These are phyloP conservation scores for Conoideocrella luteorostrata DNA, from an alignment of 2,329 filamentous ascomycete genomes.

Conservation along the genomic window DNA sequence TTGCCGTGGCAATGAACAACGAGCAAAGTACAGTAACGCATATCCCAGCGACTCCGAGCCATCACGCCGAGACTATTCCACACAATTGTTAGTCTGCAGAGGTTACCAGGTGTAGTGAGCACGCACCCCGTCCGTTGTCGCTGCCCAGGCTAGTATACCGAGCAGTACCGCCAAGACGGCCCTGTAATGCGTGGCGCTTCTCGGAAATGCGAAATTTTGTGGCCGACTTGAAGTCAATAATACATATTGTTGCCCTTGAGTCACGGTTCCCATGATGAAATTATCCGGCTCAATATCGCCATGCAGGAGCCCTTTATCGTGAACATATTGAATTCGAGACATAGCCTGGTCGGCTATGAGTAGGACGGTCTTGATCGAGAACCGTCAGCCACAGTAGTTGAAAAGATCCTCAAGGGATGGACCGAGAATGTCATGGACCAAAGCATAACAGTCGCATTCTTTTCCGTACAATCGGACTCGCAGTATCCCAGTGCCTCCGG, in stretches of 20 bases:
- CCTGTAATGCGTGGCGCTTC: too few species aligned
- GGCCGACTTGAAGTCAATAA: conserved; percentile 96
- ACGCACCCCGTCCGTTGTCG: too few species aligned
- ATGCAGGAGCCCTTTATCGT: conserved; percentile 99
- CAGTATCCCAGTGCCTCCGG: conserved; percentile 93
- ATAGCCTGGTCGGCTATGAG: conserved; percentile 96
- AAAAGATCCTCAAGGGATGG: conserved; percentile 95
- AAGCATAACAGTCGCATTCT: conserved; percentile 99
- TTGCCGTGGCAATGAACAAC: too few species aligned
- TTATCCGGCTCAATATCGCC: conserved; percentile 99
- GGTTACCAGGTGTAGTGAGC: too few species aligned
- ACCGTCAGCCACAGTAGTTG: conserved; percentile 99
- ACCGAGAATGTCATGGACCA: conserved; percentile 94
- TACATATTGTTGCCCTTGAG: conserved; percentile 98
- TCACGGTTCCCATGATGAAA: conserved; percentile 97
- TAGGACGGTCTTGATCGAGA: conserved; percentile 95
- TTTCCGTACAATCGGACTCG: conserved; percentile 99
- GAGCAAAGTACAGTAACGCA: too few species aligned
- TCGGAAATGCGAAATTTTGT: conserved; percentile 28
- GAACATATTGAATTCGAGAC: conserved; percentile 99
- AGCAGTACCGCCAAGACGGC: neutral
- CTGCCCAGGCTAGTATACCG: neutral
- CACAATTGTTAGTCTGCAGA: too few species aligned
- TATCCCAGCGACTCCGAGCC: too few species aligned
- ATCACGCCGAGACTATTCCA: too few species aligned